These are phyloP conservation scores for Colletotrichum australisinense DNA, from an alignment of 2,329 filamentous ascomycete species.

Conservation along the genomic window DNA sequence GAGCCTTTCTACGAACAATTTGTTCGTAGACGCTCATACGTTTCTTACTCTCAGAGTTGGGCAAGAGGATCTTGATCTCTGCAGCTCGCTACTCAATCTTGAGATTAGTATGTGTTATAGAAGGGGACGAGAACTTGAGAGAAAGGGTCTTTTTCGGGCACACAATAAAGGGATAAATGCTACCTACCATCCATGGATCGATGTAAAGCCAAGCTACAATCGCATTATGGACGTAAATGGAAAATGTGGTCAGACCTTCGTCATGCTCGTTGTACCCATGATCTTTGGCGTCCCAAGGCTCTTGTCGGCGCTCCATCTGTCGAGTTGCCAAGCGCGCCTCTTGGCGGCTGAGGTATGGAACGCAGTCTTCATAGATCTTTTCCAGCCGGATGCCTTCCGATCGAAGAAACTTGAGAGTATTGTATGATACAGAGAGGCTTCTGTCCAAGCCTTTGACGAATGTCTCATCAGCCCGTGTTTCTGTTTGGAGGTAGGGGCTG, in stretches of 20 bases:
- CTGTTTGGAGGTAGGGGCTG: conserved; percentile 42
- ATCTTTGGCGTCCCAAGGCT: background rate
- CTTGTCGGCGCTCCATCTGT: background rate
- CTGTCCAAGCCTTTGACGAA: conserved; percentile 42
- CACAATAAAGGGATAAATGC: rapidly evolving
- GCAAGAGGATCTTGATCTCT: conserved; percentile 5
- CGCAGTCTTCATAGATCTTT: conserved; percentile 41
- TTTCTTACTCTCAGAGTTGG: conserved; percentile 2
- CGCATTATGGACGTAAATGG: background rate
- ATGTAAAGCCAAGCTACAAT: background rate
- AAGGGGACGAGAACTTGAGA: background rate
- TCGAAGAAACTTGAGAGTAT: conserved; percentile 44
- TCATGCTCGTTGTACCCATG: conserved; percentile 13
- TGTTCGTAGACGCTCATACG: conserved; percentile 7
- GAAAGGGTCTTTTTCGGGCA: background rate
- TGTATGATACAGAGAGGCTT: conserved; percentile 42
- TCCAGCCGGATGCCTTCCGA: conserved; percentile 41
- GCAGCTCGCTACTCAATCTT: background rate
- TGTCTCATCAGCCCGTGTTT: background rate
- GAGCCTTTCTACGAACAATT: background rate
- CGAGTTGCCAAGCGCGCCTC: conserved; percentile 2
- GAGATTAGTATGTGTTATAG: background rate
- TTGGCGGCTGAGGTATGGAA: conserved; percentile 45
- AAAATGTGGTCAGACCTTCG: background rate
- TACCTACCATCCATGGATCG: background rate